A percentile compares a stretch with the other conserved stretches of the same genome.
These are phyloP conservation scores for Pestalotiopsis sp. DNA, from an alignment of 2,329 filamentous ascomycete species.

Conservation along the genomic window DNA sequence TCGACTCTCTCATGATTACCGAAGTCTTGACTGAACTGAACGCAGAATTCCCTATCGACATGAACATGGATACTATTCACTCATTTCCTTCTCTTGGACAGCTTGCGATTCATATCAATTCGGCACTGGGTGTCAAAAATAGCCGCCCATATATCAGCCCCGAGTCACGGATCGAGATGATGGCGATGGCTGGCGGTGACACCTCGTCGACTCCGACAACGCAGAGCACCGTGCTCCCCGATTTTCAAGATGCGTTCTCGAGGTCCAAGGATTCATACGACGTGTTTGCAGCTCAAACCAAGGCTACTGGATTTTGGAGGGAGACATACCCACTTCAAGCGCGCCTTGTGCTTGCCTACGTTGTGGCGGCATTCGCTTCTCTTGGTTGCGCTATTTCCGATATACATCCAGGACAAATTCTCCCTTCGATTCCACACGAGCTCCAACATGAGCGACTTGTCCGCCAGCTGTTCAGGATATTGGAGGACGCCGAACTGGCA, in stretches of 20 bases:
- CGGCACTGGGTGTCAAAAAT: not conserved
- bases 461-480: slow-evolving; percentile 31
- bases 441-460: slow-evolving; percentile 29
- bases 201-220: not conserved
- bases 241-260: not conserved
- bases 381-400: slow-evolving; percentile 29
- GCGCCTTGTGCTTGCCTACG: slow-evolving; percentile 33
- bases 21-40: slow-evolving; percentile 46
- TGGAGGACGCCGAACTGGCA: slow-evolving; percentile 25
- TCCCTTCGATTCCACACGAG: slow-evolving; percentile 21
- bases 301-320: slow-evolving; percentile 25
- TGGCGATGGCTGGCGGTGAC: not conserved
- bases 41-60: slow-evolving; percentile 19
- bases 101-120: too few species aligned
- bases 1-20: slow-evolving; percentile 52
- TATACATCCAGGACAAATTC: slow-evolving; percentile 20
- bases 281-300: not conserved
- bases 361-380: slow-evolving; percentile 31
- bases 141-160: not conserved
- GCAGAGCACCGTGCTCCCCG: not conserved
- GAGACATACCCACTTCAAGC: slow-evolving; percentile 29
- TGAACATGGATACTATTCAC: too few species aligned
- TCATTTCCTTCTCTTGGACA: too few species aligned
- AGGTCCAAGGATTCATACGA: slow-evolving; percentile 1
- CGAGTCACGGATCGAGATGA: not conserved